Evolutionary conservation across 345 rosid genomes (phyloP).

Genomic region (Schrenkiella parvula): DNA sequence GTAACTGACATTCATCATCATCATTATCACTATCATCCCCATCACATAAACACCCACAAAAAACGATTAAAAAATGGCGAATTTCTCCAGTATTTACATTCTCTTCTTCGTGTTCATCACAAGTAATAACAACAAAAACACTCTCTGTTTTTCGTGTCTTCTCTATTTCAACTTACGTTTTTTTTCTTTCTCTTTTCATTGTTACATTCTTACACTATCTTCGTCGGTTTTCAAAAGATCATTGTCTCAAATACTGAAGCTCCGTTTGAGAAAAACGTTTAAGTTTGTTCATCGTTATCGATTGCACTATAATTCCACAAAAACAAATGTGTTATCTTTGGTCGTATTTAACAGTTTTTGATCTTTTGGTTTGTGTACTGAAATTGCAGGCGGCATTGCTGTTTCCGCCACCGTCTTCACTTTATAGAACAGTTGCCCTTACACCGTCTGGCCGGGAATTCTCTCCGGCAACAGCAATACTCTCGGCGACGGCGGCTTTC

Average conservation of each 20-base stretch:
- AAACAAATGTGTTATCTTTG: not conserved
- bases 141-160: not conserved
- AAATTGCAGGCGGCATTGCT: constrained; percentile 18
- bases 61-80: not conserved
- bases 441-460: constrained; percentile 88
- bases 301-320: not conserved
- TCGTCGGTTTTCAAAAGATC: not conserved
- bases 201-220: not conserved
- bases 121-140: constrained; percentile 3
- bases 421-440: constrained; percentile 59
- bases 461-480: constrained; percentile 58
- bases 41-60: not conserved
- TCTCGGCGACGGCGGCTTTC: constrained; percentile 74
- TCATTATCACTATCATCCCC: not conserved
- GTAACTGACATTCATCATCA: constrained; percentile 11
- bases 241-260: not conserved
- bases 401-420: constrained; percentile 60
- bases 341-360: not conserved
- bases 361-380: not conserved
- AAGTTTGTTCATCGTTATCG: not conserved
- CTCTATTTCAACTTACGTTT: not conserved
- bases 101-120: constrained; percentile 16
- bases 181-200: not conserved
- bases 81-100: not conserved
- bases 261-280: not conserved